Conservation (phyloP, 2,329 filamentous ascomycete species). For the Aureobasidium namibiae region DNA sequence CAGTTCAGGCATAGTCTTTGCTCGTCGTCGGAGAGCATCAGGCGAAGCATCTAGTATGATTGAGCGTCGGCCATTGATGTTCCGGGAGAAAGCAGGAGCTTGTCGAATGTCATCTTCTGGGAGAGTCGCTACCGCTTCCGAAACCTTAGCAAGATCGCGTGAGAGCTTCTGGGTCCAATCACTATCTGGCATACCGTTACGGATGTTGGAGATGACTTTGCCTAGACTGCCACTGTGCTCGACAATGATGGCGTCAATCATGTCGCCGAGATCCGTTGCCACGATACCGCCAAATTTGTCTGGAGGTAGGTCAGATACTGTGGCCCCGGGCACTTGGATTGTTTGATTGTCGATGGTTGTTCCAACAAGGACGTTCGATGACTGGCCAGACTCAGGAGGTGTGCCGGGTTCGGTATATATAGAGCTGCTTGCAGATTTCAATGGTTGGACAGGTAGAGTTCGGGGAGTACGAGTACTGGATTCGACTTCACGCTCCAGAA, state of each 20-base stretch:
- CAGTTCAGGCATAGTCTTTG: conserved; percentile 28
- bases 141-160: conserved; percentile 20
- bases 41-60: conserved; percentile 25
- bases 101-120: conserved; percentile 21
- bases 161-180: conserved; percentile 21
- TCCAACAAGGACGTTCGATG: conserved; percentile 14
- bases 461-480: not conserved
- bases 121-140: conserved; percentile 17
- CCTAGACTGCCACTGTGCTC: conserved; percentile 33
- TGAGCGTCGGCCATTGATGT: conserved; percentile 10
- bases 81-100: conserved; percentile 6
- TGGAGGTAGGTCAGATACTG: conserved; percentile 11
- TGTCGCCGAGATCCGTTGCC: conserved; percentile 28
- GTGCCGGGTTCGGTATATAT: conserved; percentile 12
- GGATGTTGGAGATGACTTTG: conserved; percentile 32
- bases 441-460: not conserved
- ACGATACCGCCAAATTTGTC: conserved; percentile 19
- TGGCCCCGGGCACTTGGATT: conserved; percentile 14
- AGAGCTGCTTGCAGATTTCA: conserved; percentile 9
- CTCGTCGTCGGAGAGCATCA: conserved; percentile 17
- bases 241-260: conserved; percentile 33
- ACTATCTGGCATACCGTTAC: conserved; percentile 17
- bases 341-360: conserved; percentile 13
- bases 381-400: conserved; percentile 1
- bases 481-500: conserved; percentile 18